phyloP scores from a whole-genome alignment of 768 basidiomycete species.

The Naganishia vaughanmartiniae region DNA sequence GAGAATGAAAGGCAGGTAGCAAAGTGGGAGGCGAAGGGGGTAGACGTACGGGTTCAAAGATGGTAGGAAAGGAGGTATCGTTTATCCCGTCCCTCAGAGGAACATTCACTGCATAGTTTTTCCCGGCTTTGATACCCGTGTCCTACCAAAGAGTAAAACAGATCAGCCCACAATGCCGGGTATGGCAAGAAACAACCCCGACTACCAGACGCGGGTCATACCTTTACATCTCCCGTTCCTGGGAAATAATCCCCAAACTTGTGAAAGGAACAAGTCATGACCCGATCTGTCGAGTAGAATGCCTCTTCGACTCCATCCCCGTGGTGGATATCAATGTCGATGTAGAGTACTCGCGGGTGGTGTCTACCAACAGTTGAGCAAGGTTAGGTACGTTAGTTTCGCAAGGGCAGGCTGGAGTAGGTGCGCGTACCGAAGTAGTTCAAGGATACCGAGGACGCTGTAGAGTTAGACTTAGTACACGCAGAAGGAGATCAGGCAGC shows the following conservation, averaged over 20 bases:
- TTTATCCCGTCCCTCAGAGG: conserved; percentile 91
- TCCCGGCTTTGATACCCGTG: conserved; percentile 71
- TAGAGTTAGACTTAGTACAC: not conserved
- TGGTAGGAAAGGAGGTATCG: conserved; percentile 88
- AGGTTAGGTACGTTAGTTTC: not conserved
- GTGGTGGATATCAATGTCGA: conserved; percentile 98
- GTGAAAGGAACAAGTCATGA: conserved; percentile 98
- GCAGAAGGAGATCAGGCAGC: not conserved
- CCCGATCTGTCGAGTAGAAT: conserved; percentile 96
- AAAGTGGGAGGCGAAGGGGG: not conserved
- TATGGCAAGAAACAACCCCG: conserved; percentile 24
- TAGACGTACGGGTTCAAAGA: conserved; percentile 83
- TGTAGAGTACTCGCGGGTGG: conserved; percentile 89
- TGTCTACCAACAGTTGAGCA: not conserved
- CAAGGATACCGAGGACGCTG: conserved; percentile 89
- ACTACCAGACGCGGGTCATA: not conserved
- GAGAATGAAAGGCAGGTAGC: not conserved
- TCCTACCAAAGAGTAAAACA: conserved; percentile 57
- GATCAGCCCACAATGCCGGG: not conserved
- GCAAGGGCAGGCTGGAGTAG: not conserved
- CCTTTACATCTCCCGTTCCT: conserved; percentile 77
- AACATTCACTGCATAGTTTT: conserved; percentile 84
- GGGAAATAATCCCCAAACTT: conserved; percentile 96
- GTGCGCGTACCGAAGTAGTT: conserved; percentile 73
- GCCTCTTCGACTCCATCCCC: conserved; percentile 99